Percentiles rank a stretch among this genome's conserved stretches.
phyloP scores from a whole-genome alignment of 257 asterid genomes.

The Lycium ferocissimum region DNA sequence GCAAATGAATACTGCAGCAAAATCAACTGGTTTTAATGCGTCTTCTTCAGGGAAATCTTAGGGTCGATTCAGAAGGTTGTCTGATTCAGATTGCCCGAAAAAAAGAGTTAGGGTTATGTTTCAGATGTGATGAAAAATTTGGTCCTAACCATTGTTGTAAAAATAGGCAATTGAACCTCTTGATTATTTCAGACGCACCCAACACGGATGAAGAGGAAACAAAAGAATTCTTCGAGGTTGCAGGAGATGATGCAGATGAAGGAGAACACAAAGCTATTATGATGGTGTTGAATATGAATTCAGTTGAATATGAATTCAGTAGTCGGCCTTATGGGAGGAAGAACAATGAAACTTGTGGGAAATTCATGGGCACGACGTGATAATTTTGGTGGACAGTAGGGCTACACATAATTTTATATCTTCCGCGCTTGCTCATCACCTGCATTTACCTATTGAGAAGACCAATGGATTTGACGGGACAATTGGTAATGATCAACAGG shows the following conservation, averaged over 20 bases:
- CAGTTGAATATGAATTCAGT: conserved; percentile 6
- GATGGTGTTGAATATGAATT: background rate
- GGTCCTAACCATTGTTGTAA: background rate
- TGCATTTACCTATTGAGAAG: background rate
- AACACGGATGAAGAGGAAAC: background rate
- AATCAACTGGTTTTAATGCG: background rate
- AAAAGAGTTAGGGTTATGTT: background rate
- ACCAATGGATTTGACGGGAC: background rate
- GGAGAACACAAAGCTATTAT: background rate
- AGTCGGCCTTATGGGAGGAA: background rate
- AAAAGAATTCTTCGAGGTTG: background rate
- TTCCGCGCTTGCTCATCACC: background rate
- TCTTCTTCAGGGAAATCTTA: background rate
- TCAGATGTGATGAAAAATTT: background rate
- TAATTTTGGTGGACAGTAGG: background rate
- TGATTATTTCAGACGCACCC: background rate
- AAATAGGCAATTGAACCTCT: background rate
- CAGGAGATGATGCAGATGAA: background rate
- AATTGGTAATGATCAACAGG: background rate
- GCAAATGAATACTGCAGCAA: background rate
- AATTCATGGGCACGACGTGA: background rate
- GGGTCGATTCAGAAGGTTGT: background rate
- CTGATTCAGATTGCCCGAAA: background rate
- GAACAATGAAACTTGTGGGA: background rate
- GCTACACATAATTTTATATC: background rate